Conservation (phyloP, 73 alveolate genomes). For the Stentor roeselii region DNA sequence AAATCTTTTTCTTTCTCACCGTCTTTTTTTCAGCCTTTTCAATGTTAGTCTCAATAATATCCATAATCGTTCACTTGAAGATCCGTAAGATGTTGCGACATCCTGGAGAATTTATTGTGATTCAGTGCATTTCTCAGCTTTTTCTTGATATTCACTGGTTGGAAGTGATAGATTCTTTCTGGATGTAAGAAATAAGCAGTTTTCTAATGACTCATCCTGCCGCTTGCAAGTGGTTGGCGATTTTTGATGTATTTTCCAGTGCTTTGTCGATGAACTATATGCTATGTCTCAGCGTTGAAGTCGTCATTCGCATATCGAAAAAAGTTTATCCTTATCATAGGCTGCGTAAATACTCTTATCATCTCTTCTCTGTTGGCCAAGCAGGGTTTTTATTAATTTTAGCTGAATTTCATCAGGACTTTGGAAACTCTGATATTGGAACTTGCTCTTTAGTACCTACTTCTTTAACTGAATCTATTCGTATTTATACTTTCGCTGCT, state of each 20-base stretch:
- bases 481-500: not conserved
- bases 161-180: too few relatives aligned
- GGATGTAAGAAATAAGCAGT: too few relatives aligned
- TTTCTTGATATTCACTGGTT: too few relatives aligned
- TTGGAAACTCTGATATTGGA: not conserved
- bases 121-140: too few relatives aligned
- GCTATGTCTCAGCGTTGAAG: not conserved
- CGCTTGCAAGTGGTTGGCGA: too few relatives aligned
- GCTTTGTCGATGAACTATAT: not conserved
- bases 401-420: not conserved
- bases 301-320: not conserved
- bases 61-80: too few relatives aligned
- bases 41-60: too few relatives aligned
- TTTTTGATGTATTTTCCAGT: conserved; percentile 10
- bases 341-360: not conserved
- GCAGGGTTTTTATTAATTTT: not conserved
- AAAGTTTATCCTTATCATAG: not conserved
- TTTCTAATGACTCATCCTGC: too few relatives aligned
- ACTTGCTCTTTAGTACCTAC: conserved; percentile 1
- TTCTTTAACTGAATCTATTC: not conserved
- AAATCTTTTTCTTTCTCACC: too few relatives aligned
- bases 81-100: too few relatives aligned
- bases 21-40: too few relatives aligned
- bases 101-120: too few relatives aligned
- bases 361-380: not conserved